Percentiles rank a stretch among this genome's conserved stretches.
Evolutionary conservation across 306 rosid species (phyloP).

Genomic region (Prunus fruticosa): DNA sequence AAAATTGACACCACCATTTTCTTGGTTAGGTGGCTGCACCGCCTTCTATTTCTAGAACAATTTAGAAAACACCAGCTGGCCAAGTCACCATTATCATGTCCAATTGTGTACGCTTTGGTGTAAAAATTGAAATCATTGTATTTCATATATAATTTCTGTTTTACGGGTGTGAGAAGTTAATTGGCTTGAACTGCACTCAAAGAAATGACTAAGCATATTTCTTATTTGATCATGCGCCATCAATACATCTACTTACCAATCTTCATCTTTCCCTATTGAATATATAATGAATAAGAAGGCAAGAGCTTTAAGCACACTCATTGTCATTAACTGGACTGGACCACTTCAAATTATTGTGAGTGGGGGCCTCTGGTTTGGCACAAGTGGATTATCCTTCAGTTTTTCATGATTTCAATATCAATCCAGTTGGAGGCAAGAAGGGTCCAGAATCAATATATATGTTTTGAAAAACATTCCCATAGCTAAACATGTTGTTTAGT

Average conservation of each 20-base stretch:
- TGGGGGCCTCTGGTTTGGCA: constrained; percentile 5
- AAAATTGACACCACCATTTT: background rate
- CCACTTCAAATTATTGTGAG: constrained; percentile 14
- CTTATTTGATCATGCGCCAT: constrained; percentile 14
- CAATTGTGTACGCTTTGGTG: constrained; percentile 7
- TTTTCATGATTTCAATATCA: background rate
- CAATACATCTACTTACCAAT: constrained; percentile 14
- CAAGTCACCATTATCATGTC: constrained; percentile 6
- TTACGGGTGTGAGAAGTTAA: background rate
- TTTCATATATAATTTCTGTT: background rate
- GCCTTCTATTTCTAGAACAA: background rate
- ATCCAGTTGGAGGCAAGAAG: background rate
- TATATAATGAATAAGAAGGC: constrained; percentile 4
- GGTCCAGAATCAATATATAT: too few species aligned
- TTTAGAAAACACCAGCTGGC: background rate
- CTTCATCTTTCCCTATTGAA: background rate
- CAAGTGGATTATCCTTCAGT: background rate
- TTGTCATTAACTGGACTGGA: constrained; percentile 25
- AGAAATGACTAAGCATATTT: constrained; percentile 26
- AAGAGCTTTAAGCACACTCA: constrained; percentile 24
- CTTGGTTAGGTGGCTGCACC: background rate
- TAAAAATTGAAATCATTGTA: constrained; percentile 19
- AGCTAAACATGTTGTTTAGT: too few species aligned
- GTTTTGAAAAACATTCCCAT: too few species aligned
- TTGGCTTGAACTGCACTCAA: constrained; percentile 56